Percentiles rank a stretch among this genome's conserved stretches.
phyloP scores from a whole-genome alignment of 371 early-diverging fungal species.

The Batrachochytrium dendrobatidis region DNA sequence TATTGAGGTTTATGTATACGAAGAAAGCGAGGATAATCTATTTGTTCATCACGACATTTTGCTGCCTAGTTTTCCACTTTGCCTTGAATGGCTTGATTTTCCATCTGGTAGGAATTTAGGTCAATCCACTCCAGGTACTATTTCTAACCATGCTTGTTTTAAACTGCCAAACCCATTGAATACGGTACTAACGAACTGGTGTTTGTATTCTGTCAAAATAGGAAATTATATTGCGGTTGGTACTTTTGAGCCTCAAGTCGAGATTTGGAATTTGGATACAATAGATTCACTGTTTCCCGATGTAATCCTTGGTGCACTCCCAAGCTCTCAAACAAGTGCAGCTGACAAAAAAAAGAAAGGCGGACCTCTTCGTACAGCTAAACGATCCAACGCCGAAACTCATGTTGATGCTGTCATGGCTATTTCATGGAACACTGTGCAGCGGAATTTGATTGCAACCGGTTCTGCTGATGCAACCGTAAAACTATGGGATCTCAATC shows the following conservation, averaged over 20 bases:
- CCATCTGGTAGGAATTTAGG: conserved; percentile 56
- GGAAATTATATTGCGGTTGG: conserved; percentile 87
- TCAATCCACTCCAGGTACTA: conserved; percentile 28
- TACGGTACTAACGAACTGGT: too few species aligned
- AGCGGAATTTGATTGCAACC: conserved; percentile 78
- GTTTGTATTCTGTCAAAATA: too few species aligned
- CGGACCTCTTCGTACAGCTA: conserved; percentile 24
- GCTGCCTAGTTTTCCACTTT: conserved; percentile 94
- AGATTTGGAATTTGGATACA: conserved; percentile 94
- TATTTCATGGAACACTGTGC: conserved; percentile 83
- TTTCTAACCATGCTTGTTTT: conserved; percentile 6
- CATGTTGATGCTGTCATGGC: conserved; percentile 92
- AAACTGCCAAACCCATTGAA: too few species aligned
- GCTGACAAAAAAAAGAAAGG: conserved; percentile 38
- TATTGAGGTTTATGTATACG: conserved; percentile 84
- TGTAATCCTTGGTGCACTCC: conserved; percentile 68
- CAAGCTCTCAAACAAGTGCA: conserved; percentile 14
- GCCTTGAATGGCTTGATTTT: conserved; percentile 90
- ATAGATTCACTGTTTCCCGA: conserved; percentile 87
- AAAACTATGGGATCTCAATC: conserved; percentile 88
- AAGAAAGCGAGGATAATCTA: conserved; percentile 71
- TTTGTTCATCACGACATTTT: conserved; percentile 97
- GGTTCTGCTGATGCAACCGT: conserved; percentile 94
- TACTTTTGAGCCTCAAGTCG: conserved; percentile 90
- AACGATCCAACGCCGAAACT: conserved; percentile 59